Conservation (phyloP, 345 rosid genomes). For the Jatropha curcas region DNA sequence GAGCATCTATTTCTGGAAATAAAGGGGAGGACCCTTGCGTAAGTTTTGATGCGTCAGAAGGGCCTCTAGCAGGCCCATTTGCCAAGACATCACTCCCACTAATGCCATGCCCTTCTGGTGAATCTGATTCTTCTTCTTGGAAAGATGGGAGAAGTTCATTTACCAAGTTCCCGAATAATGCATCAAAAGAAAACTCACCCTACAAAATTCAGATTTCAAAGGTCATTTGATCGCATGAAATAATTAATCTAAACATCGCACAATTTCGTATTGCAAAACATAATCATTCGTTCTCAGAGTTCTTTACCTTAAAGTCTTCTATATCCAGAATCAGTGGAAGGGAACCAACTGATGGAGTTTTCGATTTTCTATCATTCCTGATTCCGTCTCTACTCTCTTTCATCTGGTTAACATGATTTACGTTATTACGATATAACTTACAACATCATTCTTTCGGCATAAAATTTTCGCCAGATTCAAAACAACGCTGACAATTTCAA, state of each 20-base stretch:
- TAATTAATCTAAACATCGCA: neutral
- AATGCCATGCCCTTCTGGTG: slow-evolving; percentile 60
- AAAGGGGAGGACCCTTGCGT: slow-evolving; percentile 60
- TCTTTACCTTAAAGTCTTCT: slow-evolving; percentile 89
- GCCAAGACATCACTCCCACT: slow-evolving; percentile 59
- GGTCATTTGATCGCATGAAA: neutral
- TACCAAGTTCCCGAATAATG: slow-evolving; percentile 88
- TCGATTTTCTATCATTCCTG: slow-evolving; percentile 42
- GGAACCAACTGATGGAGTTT: slow-evolving; percentile 58
- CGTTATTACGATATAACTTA: neutral
- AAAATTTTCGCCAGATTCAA: neutral
- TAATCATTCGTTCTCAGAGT: neutral
- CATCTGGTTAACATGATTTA: slow-evolving; percentile 50
- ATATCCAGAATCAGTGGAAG: slow-evolving; percentile 80
- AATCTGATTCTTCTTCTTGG: slow-evolving; percentile 77
- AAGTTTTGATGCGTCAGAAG: slow-evolving; percentile 56
- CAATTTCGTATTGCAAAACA: neutral
- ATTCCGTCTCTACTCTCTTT: slow-evolving; percentile 53
- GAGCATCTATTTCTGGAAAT: slow-evolving; percentile 94
- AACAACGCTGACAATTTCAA: neutral
- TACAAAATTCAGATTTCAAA: slow-evolving; percentile 25
- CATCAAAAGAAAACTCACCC: slow-evolving; percentile 99
- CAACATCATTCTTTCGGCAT: neutral
- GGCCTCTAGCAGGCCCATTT: slow-evolving; percentile 64
- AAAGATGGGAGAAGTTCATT: slow-evolving; percentile 80